Percentiles rank a stretch among this genome's conserved stretches.
Evolutionary conservation across 2,329 filamentous ascomycete genomes (phyloP).

Genomic region (Nothopassalora personata): DNA sequence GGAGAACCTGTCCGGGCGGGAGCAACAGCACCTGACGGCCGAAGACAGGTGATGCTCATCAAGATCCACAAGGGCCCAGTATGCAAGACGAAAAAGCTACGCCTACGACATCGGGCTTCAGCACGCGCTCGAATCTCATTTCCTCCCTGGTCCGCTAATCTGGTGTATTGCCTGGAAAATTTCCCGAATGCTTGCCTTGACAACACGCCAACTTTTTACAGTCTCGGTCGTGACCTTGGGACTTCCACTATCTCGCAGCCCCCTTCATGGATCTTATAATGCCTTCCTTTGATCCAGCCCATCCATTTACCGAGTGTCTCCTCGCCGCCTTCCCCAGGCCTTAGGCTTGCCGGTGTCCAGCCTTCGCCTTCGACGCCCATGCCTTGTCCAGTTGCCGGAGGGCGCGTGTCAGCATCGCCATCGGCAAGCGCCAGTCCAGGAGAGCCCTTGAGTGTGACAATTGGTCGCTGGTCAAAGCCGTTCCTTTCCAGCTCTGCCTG

Average conservation of each 20-base stretch:
- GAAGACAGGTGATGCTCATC: too few relatives aligned
- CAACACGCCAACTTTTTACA: slow-evolving; percentile 1
- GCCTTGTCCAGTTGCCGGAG: slow-evolving; percentile 54
- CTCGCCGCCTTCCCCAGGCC: slow-evolving; percentile 67
- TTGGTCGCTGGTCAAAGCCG: slow-evolving; percentile 64
- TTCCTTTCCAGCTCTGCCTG: slow-evolving; percentile 64
- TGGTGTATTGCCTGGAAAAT: too few relatives aligned
- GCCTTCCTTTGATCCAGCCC: slow-evolving; percentile 66
- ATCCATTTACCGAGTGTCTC: slow-evolving; percentile 65
- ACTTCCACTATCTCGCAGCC: slow-evolving; percentile 47
- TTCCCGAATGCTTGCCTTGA: too few relatives aligned
- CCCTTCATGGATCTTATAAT: slow-evolving; percentile 64
- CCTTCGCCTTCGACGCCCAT: slow-evolving; percentile 60
- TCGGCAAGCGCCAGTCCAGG: slow-evolving; percentile 61
- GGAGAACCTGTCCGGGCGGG: not conserved
- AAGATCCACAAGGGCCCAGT: too few relatives aligned
- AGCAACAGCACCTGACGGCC: too few relatives aligned
- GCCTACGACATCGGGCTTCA: too few relatives aligned
- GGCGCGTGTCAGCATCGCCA: slow-evolving; percentile 37
- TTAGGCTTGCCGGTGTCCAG: slow-evolving; percentile 57
- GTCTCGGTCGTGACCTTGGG: slow-evolving; percentile 2
- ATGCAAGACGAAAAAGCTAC: too few relatives aligned
- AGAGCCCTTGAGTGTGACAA: slow-evolving; percentile 63
- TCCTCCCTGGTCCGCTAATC: too few relatives aligned
- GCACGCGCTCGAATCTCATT: too few relatives aligned